Percentiles rank a stretch among this genome's conserved stretches.
phyloP scores from a whole-genome alignment of 768 basidiomycete species.

The Thelephora ganbajun region DNA sequence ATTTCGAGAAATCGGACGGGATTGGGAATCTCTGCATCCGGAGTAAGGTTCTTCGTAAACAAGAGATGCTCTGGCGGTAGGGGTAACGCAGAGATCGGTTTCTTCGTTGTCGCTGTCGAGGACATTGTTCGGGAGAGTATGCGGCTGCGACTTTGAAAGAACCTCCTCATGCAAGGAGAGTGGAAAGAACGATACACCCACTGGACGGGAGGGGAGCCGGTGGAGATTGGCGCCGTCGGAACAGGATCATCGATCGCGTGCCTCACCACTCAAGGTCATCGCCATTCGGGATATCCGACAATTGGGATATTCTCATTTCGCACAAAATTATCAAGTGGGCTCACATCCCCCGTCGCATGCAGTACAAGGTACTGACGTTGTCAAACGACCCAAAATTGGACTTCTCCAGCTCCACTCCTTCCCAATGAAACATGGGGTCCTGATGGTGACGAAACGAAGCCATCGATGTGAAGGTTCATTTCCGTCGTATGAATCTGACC shows the following conservation, averaged over 20 bases:
- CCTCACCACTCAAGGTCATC: too few relatives aligned
- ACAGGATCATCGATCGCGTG: background rate
- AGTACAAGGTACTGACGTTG: too few relatives aligned
- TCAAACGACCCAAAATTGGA: too few relatives aligned
- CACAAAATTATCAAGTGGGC: background rate
- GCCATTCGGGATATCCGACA: too few relatives aligned
- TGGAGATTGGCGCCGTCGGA: background rate
- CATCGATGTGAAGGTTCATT: too few relatives aligned
- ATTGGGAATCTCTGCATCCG: slow-evolving; percentile 44
- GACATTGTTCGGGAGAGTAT: slow-evolving; percentile 8
- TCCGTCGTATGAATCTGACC: too few relatives aligned
- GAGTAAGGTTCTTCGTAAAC: slow-evolving; percentile 34
- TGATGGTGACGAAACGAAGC: too few relatives aligned
- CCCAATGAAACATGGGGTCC: too few relatives aligned
- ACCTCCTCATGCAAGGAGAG: slow-evolving; percentile 4
- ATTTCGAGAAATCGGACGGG: slow-evolving; percentile 37
- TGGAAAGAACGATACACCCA: slow-evolving; percentile 24
- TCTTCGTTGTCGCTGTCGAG: slow-evolving; percentile 13
- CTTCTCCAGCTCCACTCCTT: too few relatives aligned
- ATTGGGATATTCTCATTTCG: background rate
- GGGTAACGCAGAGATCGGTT: slow-evolving; percentile 40
- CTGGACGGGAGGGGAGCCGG: background rate
- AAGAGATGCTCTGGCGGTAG: slow-evolving; percentile 27
- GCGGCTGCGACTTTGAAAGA: too few relatives aligned
- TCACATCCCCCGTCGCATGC: too few relatives aligned